Evolutionary conservation across 2,329 filamentous ascomycete species (phyloP), one percentile per base, ranked within the genome.

Genomic region (Verticillium tricorpus): DNA sequence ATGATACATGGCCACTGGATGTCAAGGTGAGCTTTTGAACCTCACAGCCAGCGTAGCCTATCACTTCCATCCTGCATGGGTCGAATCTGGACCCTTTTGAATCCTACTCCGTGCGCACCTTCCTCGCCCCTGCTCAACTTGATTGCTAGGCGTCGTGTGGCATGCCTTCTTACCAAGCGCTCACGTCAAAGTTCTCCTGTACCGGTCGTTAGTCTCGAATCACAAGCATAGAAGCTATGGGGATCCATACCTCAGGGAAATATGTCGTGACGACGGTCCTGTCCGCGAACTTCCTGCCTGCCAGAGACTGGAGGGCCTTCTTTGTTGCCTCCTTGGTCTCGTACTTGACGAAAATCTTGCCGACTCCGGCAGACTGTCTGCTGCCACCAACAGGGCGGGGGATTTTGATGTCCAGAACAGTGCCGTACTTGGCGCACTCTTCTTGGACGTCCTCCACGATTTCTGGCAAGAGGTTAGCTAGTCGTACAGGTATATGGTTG

Each of bases 311-410:
- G 61, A 99, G 81, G 8, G 95, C 96, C 71, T 91, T 93, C 65
- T 90, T 89, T 22, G 94, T 91, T 9, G 89, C 87, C 58, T 93
- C 92, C 2, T 85, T 79, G 3, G 82, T 85, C 66, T 95, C 91
- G 72, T 92, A 99, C 75, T 97, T 98, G 80, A 99, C 89, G 73
- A 89, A 99, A 68, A 99, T 98, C 83, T 98, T 99, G 73, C 95
- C 95, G 25, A 99, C 93, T 56, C 95, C 95, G 34, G 92, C 86
- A 25, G 89, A 91, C 73, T 95, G 90, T 69, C 93, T 87, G 74
- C 88, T 91, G 57, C 91, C 92, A 68, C 91, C 91, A 25, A 86
- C 87, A 2, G 95, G 94, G 63, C 95, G 86, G 5, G 95, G 95
- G 62, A 99, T 89, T 81, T 99, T 99, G 76, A 98, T 80, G n/a